Base-by-base conservation (phyloP, 2,329 filamentous ascomycete species). In the Ilyonectria destructans region DNA sequence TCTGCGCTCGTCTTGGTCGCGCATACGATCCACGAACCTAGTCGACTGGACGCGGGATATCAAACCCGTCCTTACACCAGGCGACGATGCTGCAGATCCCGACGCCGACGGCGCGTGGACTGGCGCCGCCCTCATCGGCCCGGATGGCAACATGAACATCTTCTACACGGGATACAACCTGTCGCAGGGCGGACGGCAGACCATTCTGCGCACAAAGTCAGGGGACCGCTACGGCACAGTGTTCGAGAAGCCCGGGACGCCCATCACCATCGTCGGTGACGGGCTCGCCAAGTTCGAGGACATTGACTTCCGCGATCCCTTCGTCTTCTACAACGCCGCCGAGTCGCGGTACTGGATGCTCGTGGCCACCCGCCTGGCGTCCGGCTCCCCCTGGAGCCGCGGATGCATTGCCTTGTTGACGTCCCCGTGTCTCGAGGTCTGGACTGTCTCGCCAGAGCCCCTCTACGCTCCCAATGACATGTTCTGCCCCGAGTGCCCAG, bases 101-200 rank as follows among this genome's bases (percentile, higher is more conserved):
- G 80, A 81, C 51, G 76, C 76, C 2, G 77, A 80, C 46, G 80
- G 80, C 6, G 72, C 74, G 2, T 81, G 80, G 80, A 81, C 80
- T 15, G 80, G 80, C 6, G 76, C 74, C 13, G 79, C 79, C 1
- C 71, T 81, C 51, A 66, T 76, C 17, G 80, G 77, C 4, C 74
- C 74, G 15, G 78, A 80, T 51, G 73, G 73, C 7, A 72, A 71
- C 35, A 78, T 81, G 78, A 79, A 80, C 60, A 69, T 81, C 46
- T 80, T 81, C 62, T 81, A 81, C 69, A 81, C 80, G 10, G 80
- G 80, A 2, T 81, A 81, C 63, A 80, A 77, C 60, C 58, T 80
- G 26, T 69, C 69, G 1, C 67, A 74, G 21, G 69, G 72, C 33
- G 79, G 79, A 7, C 74, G 72, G n/a, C 80, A 81, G 59, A 78